Evolutionary conservation across 1,284 basidiomycete genomes (phyloP), one percentile per base, ranked within the genome.

Genomic region (Tilletia indica): DNA sequence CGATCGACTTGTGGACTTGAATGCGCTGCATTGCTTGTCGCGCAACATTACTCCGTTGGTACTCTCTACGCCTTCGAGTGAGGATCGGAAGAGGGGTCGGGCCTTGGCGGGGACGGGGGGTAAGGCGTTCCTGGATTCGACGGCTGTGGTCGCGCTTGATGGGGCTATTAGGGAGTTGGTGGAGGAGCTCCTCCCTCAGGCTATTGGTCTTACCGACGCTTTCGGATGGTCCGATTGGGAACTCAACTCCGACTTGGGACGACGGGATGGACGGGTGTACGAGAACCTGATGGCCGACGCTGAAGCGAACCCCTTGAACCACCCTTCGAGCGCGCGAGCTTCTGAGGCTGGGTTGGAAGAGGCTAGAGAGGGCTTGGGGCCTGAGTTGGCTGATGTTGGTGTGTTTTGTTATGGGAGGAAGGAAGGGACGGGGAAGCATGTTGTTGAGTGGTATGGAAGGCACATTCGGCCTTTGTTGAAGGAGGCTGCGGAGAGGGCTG

Each of bases 181-280:
- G 75, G 83, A 31, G 38, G 86, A 87, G 58, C 79, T 93, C 9
- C 82, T 92, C 2, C 90, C 90, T 0, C 88, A 93, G 74, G 88
- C 88, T 4, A 89, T 93, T 70, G 90, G 89, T 0, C 84, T 93
- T 48, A 89, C 88, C 16, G 92, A 93, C 79, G 89, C 90, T 1
- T 92, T 93, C 80, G 90, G 89, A 0, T 91, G 91, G 81, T 87
- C 88, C 0, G 91, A 93, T 78, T 93, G 90, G 90, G 89, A 92
- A 70, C 85, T 93, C 6, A 88, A 58, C 25, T 71, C 72, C 88
- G 90, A 83, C 88, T 89, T 9, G 82, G 88, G 91, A 2, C 88
- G 90, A 12, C 87, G 87, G 70, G 87, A 90, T 78, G 91, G 91
- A 0, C 87, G 87, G 12, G 90, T 90, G 14, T 92, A 92, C 74